phyloP scores from a whole-genome alignment of 2,329 filamentous ascomycete genomes.

The Aspergillus sp. region DNA sequence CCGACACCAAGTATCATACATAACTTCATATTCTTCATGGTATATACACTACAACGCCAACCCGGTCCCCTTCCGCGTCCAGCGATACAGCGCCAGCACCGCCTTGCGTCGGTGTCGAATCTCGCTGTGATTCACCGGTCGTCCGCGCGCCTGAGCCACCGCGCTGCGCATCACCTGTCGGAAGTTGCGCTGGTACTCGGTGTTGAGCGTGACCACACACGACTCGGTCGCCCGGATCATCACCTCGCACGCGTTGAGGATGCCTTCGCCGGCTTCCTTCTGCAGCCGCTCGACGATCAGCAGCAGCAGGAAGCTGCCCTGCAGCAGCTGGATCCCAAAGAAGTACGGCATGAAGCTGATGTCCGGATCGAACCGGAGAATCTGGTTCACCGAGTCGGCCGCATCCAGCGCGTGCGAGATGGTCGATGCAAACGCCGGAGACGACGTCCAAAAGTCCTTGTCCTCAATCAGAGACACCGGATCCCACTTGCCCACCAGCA shows the following conservation, averaged over 20 bases:
- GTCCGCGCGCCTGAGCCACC: conserved; percentile 79
- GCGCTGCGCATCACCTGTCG: conserved; percentile 93
- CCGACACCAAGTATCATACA: too few species aligned
- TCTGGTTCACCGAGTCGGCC: conserved; percentile 81
- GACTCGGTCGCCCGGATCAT: conserved; percentile 91
- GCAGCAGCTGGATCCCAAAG: conserved; percentile 88
- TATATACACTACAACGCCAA: conserved; percentile 63
- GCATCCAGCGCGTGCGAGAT: conserved; percentile 86
- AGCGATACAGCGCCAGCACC: conserved; percentile 80
- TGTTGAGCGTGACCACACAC: conserved; percentile 87
- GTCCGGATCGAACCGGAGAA: conserved; percentile 86
- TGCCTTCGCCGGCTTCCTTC: conserved; percentile 78
- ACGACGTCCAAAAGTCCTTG: conserved; percentile 91
- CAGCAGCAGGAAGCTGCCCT: conserved; percentile 83
- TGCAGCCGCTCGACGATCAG: conserved; percentile 88
- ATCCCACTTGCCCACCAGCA: conserved; percentile 94
- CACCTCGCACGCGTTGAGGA: conserved; percentile 86
- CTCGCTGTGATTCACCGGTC: conserved; percentile 80
- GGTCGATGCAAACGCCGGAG: conserved; percentile 80
- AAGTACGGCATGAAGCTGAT: conserved; percentile 97
- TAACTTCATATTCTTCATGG: too few species aligned
- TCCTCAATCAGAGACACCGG: conserved; percentile 91
- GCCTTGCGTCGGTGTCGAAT: conserved; percentile 81
- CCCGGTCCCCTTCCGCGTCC: conserved; percentile 87
- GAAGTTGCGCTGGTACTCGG: conserved; percentile 94